Evolutionary conservation across 495 filamentous ascomycete species (phyloP), one percentile per base, ranked within the genome.

Genomic region (Chlorociboria aeruginascens): DNA sequence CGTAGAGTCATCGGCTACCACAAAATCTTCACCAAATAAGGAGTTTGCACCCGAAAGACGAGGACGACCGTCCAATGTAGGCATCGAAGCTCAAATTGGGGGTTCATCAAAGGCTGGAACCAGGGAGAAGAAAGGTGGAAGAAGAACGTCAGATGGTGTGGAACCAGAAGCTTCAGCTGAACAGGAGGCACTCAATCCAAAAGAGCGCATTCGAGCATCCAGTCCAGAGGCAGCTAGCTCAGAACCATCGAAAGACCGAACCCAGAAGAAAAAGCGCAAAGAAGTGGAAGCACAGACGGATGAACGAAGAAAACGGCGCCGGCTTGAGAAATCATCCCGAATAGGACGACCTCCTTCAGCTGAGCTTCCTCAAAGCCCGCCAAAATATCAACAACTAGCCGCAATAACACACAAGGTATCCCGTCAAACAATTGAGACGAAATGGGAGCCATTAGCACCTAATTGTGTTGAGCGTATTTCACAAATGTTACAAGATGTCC

Each of bases 401-500:
- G 28, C 52, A 38, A 35, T 52, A 6, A 52, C 41, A 30, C 55
- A 48, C 0, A 36, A 32, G 42, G 66, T 84, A 32, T 64, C 78
- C 7, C 73, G 75, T 52, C 63, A 69, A 31, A 73, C 67, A 3
- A 76, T 83, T 58, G 70, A 69, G 35, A 61, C 68, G 10, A 78
- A 74, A 66, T 83, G 79, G 79, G 65, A 65, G n/a, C 66, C 67
- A 16, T 65, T 81, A 3, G 65, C 76, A 0, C 67, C 69, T 29
- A 59, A 65, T 6, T 70, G 67, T 3, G 69, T 77, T 54, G 66
- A 70, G 17, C 74, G 69, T 42, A 67, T 80, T 34, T 63, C 66
- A 35, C 67, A 70, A 46, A 59, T 81, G 50, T 68, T 83, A 25
- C 63, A 66, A 30, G 63, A 72, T 8, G 55, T 76, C 11, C 73